These are phyloP conservation scores for Gymnopilus junonius DNA, from an alignment of 768 basidiomycete genomes.

Conservation along the genomic window DNA sequence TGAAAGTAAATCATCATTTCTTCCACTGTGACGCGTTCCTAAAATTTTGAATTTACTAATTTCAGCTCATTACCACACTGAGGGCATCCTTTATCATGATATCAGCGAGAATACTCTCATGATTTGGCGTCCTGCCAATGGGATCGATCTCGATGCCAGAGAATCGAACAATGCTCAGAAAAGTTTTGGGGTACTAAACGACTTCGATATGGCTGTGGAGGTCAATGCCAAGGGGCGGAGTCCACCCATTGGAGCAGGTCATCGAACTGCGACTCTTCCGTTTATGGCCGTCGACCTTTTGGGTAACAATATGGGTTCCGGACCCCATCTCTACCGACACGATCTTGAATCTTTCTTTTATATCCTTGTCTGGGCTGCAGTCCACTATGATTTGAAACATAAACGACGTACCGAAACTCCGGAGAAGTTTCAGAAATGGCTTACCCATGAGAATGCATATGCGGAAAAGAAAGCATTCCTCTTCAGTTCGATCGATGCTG, in stretches of 20 bases:
- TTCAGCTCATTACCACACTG: no score
- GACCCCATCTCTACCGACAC: conserved; percentile 25
- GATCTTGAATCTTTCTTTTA: conserved; percentile 31
- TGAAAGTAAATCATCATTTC: conserved; percentile 31
- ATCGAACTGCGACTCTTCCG: conserved; percentile 32
- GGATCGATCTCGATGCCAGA: not conserved
- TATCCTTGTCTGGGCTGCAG: conserved; percentile 26
- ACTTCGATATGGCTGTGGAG: conserved; percentile 30
- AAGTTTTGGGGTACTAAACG: conserved; percentile 28
- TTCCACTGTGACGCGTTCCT: no score
- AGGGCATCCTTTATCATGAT: conserved; percentile 33
- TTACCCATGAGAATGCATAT: not conserved
- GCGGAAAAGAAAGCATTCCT: not conserved
- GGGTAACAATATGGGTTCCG: conserved; percentile 1
- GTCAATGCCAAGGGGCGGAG: conserved; percentile 11
- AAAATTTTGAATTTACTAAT: no score
- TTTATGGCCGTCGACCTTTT: conserved; percentile 35
- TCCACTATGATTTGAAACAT: conserved; percentile 8
- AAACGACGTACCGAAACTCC: not conserved
- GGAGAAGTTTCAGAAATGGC: not conserved
- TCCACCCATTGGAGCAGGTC: conserved; percentile 12
- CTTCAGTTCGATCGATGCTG: no score
- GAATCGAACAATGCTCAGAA: not conserved
- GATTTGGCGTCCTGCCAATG: conserved; percentile 13
- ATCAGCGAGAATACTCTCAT: conserved; percentile 36